Percentiles rank a stretch among this genome's conserved stretches.
Evolutionary conservation across 148 eudicot species (phyloP).

Genomic region (Rhododendron ovatum): DNA sequence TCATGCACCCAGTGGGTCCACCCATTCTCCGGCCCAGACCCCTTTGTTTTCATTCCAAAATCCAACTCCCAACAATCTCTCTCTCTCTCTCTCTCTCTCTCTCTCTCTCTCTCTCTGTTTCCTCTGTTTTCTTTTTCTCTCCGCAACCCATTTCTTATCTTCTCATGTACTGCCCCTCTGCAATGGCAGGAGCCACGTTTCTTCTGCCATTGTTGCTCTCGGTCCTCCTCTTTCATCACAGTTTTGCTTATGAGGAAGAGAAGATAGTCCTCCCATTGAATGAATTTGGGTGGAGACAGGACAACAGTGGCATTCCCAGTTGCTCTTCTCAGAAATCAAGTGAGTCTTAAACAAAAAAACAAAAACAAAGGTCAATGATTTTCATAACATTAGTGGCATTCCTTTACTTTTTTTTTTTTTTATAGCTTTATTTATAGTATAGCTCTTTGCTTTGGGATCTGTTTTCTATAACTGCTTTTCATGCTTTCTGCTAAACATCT

Average conservation of each 20-base stretch:
- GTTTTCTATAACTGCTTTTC: background rate
- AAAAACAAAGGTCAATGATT: background rate
- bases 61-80: conserved; percentile 37
- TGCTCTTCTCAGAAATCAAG: conserved; percentile 38
- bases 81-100: conserved; percentile 11
- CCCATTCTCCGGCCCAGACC: conserved; percentile 27
- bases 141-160: conserved; percentile 17
- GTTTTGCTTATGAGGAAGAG: conserved; percentile 23
- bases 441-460: conserved; percentile 15
- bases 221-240: conserved; percentile 1
- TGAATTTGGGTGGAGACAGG: conserved; percentile 14
- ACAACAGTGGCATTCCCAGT: conserved; percentile 2
- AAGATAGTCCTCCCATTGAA: conserved; percentile 27
- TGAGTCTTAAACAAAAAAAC: conserved; percentile 8
- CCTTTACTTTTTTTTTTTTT: background rate
- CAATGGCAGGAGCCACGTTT: conserved; percentile 21
- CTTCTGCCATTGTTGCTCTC: conserved; percentile 11
- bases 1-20: conserved; percentile 52
- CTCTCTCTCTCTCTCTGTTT: background rate
- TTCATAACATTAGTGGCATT: background rate
- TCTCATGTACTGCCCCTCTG: background rate
- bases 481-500: background rate
- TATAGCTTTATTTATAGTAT: conserved; percentile 10
- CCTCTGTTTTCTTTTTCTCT: background rate
- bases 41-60: conserved; percentile 44